Percentiles rank a stretch among this genome's conserved stretches.
phyloP scores from a whole-genome alignment of 129 eudicot genomes.

The Flaveria linearis region DNA sequence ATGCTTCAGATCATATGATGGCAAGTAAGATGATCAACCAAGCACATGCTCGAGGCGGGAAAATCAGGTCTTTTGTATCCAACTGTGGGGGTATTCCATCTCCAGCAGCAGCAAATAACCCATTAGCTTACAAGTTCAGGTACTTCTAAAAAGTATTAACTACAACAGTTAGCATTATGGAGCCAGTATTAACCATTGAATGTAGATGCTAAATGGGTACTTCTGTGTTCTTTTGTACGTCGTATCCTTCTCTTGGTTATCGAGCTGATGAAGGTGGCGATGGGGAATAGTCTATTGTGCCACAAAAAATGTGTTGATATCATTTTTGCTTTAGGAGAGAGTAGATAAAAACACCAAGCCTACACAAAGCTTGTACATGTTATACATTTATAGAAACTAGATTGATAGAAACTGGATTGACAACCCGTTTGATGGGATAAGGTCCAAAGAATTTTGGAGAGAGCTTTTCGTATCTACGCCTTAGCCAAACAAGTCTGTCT shows the following conservation, averaged over 20 bases:
- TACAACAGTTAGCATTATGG: not conserved
- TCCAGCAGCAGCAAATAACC: conserved; percentile 94
- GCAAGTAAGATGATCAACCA: conserved; percentile 94
- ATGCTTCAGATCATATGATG: conserved; percentile 94
- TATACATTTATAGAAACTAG: too few relatives aligned
- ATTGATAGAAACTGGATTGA: too few relatives aligned
- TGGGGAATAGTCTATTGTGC: not conserved
- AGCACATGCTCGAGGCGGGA: conserved; percentile 80
- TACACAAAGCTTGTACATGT: conserved; percentile 6
- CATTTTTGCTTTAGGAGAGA: not conserved
- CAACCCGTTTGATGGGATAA: too few relatives aligned
- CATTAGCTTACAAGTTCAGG: conserved; percentile 98
- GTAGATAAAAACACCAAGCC: not conserved
- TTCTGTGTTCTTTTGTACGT: conserved; percentile 4
- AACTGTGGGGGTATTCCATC: conserved; percentile 99
- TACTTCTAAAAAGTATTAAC: conserved; percentile 21
- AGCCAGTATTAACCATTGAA: conserved; percentile 3
- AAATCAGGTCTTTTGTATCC: conserved; percentile 78
- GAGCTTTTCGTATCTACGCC: too few relatives aligned
- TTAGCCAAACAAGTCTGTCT: too few relatives aligned
- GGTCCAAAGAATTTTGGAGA: too few relatives aligned
- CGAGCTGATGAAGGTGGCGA: not conserved
- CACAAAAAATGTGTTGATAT: not conserved
- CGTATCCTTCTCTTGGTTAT: conserved; percentile 1
- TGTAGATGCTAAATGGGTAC: conserved; percentile 4